Base-by-base conservation (phyloP, 495 filamentous ascomycete species). In the Penicillium malachiteum region DNA sequence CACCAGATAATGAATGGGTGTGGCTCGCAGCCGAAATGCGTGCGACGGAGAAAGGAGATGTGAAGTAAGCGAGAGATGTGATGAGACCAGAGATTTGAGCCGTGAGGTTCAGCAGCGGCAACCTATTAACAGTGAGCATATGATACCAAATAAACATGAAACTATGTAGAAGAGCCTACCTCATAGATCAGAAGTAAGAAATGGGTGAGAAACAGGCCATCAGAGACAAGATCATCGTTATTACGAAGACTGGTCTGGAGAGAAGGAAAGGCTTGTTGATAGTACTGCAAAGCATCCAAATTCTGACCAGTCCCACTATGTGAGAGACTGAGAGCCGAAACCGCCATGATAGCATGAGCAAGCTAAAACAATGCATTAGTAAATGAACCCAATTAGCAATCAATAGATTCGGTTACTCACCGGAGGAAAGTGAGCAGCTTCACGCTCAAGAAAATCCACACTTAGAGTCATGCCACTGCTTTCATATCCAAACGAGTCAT, bases 131-230 rank as follows among this genome's bases (percentile, higher is more conserved):
- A 18, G 32, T 48, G 30, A 59, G 41, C 60, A 53, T 35, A 48
- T 48, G 7, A 50, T 0, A n/a, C n/a, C n/a, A n/a, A n/a, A n/a
- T 3, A 7, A 14, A 16, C 5, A 38, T n/a, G n/a, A 26, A 39
- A 13, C 50, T 4, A 37, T 38, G n/a, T 4, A n/a, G 33, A 10
- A 21, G 42, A 7, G 49, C 73, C 60, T 57, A 84, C 78, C 67
- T 85, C 83, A 52, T 83, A 85, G 14, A 86, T 63, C 14, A 85
- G 73, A 5, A 85, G 71, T n/a, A 85, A 62, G 62, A 85, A 84
- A 57, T 86, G 82, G 0, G 81, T 80, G 3, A 86, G 65, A 45
- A 84, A 82, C 2, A 78, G 68, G 13, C 81, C 82, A 62, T 85
- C 79, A 0, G 81, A 84, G 31, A 77, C 73, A 18, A 83, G 73